Evolutionary conservation across 169 alveolate species (phyloP).

Genomic region (Babesia ovata): DNA sequence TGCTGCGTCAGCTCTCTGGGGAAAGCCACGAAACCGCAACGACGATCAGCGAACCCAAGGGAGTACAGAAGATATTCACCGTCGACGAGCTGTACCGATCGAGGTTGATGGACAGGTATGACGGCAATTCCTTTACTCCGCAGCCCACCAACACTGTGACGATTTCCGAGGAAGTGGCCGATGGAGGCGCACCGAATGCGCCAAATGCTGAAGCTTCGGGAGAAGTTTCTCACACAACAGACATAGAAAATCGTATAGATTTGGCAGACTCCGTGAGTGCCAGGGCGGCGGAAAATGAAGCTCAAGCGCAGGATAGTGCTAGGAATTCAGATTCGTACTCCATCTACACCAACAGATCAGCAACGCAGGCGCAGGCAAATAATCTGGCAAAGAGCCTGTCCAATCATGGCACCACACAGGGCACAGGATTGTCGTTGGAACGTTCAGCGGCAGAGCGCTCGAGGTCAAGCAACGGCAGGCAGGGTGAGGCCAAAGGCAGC

Average conservation of each 20-base stretch:
- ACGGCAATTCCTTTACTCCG: not conserved
- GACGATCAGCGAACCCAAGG: not conserved
- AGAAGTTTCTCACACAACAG: not conserved
- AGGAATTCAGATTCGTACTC: not conserved
- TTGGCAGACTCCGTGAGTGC: not conserved
- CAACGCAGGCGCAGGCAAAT: not conserved
- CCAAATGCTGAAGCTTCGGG: not conserved
- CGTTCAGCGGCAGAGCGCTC: not conserved
- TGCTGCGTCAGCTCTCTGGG: not conserved
- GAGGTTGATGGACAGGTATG: not conserved
- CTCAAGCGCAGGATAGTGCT: not conserved
- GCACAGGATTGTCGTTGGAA: not conserved
- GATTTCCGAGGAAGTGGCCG: not conserved
- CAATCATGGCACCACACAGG: not conserved
- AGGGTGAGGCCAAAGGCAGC: not conserved
- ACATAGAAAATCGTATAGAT: not conserved
- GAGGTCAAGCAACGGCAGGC: not conserved
- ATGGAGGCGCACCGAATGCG: not conserved
- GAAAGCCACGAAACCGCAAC: not conserved
- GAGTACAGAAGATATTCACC: constrained; percentile 1
- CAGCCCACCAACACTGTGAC: not conserved
- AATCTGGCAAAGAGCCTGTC: not conserved
- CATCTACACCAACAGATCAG: not conserved
- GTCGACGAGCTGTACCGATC: constrained; percentile 7
- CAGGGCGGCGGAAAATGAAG: not conserved